Conservation (phyloP, 176 grass and related monocot genomes). For the Paspalum vaginatum region DNA sequence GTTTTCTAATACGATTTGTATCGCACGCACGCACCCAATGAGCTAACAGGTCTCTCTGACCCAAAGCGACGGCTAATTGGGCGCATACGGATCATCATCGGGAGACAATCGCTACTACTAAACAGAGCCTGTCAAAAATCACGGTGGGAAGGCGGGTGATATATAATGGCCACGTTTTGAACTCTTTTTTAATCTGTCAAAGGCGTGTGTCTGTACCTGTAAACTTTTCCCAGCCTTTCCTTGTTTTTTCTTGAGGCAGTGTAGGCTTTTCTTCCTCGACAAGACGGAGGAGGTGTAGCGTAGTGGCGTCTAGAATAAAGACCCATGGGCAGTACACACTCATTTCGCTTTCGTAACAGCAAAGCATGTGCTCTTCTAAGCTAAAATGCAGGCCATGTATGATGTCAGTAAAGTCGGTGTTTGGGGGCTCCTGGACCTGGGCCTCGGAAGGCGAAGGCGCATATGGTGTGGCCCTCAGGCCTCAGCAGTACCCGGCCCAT, state of each 20-base stretch:
- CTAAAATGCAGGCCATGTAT: too few relatives aligned
- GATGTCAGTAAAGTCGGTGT: neutral
- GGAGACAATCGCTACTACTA: neutral
- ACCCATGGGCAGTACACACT: neutral
- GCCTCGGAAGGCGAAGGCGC: neutral
- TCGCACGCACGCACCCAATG: neutral
- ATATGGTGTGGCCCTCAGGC: neutral
- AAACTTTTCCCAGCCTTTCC: neutral
- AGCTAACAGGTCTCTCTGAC: conserved; percentile 4
- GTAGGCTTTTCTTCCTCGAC: neutral
- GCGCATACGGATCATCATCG: neutral
- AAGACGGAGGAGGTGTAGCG: neutral
- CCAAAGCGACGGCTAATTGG: neutral
- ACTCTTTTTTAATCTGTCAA: neutral
- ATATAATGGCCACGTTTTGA: neutral
- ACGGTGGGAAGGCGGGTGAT: neutral
- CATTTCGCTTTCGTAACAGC: neutral
- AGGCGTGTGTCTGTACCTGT: neutral
- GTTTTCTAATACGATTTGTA: neutral
- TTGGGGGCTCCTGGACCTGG: neutral
- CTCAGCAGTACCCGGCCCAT: neutral
- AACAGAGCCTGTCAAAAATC: neutral
- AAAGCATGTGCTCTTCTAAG: too few relatives aligned
- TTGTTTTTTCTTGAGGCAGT: neutral
- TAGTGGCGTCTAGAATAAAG: too few relatives aligned